Percentiles rank a stretch among this genome's conserved stretches.
phyloP scores from a whole-genome alignment of 164 flowering plant species.

The Vitis rupestris region DNA sequence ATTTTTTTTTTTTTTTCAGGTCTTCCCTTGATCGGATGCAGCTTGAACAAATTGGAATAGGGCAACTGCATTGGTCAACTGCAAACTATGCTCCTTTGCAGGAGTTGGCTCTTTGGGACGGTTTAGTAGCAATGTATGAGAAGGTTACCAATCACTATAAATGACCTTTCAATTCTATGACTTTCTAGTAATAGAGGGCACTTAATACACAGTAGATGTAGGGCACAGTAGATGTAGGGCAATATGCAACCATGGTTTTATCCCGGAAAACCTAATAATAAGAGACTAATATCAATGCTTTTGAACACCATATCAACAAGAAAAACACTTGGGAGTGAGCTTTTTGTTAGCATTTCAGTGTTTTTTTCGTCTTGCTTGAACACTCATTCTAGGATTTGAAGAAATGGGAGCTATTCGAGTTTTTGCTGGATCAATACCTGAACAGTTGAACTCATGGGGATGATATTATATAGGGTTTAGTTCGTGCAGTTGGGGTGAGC shows the following conservation, averaged over 20 bases:
- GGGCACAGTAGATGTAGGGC: neutral
- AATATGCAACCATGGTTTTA: neutral
- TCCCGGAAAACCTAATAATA: neutral
- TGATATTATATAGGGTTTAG: constrained; percentile 64
- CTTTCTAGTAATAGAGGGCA: neutral
- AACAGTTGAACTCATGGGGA: too few species aligned
- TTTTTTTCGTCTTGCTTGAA: too few species aligned
- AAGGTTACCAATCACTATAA: constrained; percentile 51
- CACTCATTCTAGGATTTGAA: too few species aligned
- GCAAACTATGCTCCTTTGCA: constrained; percentile 94
- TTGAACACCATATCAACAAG: too few species aligned
- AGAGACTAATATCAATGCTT: too few species aligned
- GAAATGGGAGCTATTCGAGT: too few species aligned
- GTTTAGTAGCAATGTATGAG: constrained; percentile 98
- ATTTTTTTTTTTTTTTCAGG: constrained; percentile 34
- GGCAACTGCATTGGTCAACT: constrained; percentile 96
- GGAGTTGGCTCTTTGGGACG: constrained; percentile 94
- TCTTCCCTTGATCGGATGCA: constrained; percentile 74
- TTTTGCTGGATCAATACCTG: too few species aligned
- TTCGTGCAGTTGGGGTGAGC: constrained; percentile 86
- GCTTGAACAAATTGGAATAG: constrained; percentile 85
- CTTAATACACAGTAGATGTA: neutral
- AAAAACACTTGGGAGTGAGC: too few species aligned
- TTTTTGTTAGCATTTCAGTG: too few species aligned
- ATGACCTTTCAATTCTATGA: neutral